These are phyloP conservation scores for Hypomyces perniciosus DNA, from an alignment of 2,329 filamentous ascomycete species.

Conservation along the genomic window DNA sequence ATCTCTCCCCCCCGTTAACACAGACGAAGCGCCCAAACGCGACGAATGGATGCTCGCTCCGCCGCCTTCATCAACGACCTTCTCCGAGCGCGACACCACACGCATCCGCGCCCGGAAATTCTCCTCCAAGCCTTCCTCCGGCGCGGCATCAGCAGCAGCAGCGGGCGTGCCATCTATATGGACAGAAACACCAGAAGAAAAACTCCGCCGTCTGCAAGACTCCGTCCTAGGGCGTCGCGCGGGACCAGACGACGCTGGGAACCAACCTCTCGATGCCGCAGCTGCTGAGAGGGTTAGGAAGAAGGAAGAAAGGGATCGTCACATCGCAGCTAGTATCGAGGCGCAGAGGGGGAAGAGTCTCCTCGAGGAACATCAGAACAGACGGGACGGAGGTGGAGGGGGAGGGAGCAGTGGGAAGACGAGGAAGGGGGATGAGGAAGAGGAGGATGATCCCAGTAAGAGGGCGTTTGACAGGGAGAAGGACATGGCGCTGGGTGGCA, in stretches of 20 bases:
- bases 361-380: constrained; percentile 49
- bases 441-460: constrained; percentile 87
- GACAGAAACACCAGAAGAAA: constrained; percentile 89
- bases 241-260: constrained; percentile 35
- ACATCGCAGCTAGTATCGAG: constrained; percentile 45
- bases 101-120: constrained; percentile 80
- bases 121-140: constrained; percentile 50
- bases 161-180: constrained; percentile 61
- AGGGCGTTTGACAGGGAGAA: constrained; percentile 87
- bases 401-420: constrained; percentile 43
- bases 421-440: constrained; percentile 39
- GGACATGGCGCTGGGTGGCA: constrained; percentile 75
- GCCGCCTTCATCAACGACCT: constrained; percentile 47
- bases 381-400: constrained; percentile 39
- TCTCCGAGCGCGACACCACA: constrained; percentile 69
- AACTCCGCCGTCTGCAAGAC: constrained; percentile 71
- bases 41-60: constrained; percentile 83
- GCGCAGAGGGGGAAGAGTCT: constrained; percentile 52
- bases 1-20: constrained; percentile 28
- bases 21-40: constrained; percentile 52
- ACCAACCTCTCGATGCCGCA: constrained; percentile 31
- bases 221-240: constrained; percentile 68
- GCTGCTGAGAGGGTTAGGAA: constrained; percentile 43
- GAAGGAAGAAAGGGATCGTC: constrained; percentile 48
- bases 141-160: constrained; percentile 22